Evolutionary conservation across 2,329 filamentous ascomycete species (phyloP).

Genomic region (Penicillium glabrum): DNA sequence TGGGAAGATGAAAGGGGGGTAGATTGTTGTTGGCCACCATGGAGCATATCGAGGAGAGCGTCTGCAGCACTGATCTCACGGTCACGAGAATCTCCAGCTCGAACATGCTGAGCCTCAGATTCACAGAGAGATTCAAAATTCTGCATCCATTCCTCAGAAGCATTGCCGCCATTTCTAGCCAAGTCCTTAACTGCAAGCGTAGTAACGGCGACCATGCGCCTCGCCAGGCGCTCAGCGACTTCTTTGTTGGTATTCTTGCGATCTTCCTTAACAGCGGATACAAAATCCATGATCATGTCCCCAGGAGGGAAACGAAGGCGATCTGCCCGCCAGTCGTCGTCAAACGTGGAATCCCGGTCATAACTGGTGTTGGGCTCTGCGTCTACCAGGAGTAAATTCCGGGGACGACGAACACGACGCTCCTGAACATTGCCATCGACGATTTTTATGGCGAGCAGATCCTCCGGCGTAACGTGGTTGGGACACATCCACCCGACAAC

Average conservation of each 20-base stretch:
- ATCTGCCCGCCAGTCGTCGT: slow-evolving; percentile 20
- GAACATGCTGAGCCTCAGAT: neutral
- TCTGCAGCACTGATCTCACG: neutral
- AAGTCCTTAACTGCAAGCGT: neutral
- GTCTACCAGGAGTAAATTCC: slow-evolving; percentile 16
- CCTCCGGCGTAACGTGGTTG: slow-evolving; percentile 71
- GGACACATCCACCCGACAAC: slow-evolving; percentile 82
- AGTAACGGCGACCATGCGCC: neutral
- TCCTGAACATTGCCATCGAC: slow-evolving; percentile 51
- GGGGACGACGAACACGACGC: slow-evolving; percentile 35
- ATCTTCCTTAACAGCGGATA: slow-evolving; percentile 16
- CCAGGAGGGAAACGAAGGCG: slow-evolving; percentile 13
- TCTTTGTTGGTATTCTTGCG: neutral
- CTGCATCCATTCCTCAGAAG: neutral
- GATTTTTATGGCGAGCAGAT: slow-evolving; percentile 56
- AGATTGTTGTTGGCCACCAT: neutral
- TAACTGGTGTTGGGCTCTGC: slow-evolving; percentile 11
- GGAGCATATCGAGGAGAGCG: neutral
- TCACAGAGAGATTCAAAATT: neutral
- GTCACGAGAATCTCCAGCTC: neutral
- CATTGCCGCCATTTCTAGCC: neutral
- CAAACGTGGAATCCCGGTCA: slow-evolving; percentile 18
- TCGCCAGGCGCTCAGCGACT: slow-evolving; percentile 6
- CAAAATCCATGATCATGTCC: slow-evolving; percentile 20
- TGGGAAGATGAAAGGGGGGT: neutral